A percentile compares a stretch with the other conserved stretches of the same genome.
Evolutionary conservation across 148 eudicot species (phyloP).

Genomic region (Simmondsia chinensis): DNA sequence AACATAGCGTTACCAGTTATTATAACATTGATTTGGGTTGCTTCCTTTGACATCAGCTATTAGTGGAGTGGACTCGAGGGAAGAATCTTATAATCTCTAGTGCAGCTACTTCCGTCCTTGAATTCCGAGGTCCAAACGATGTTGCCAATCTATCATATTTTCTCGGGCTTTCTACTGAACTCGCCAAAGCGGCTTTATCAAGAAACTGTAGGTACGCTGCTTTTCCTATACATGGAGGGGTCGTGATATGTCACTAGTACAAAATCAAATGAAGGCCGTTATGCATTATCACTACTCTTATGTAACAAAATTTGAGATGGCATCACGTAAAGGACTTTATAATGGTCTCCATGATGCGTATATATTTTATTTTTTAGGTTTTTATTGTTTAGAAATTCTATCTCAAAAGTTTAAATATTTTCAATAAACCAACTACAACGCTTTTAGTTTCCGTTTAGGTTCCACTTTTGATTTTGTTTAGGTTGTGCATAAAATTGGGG

Average conservation of each 20-base stretch:
- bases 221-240: neutral
- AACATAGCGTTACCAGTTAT: neutral
- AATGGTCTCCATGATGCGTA: no score
- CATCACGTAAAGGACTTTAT: no score
- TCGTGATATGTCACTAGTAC: neutral
- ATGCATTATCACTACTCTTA: no score
- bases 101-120: slow-evolving; percentile 72
- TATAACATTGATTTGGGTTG: neutral
- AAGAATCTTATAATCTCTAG: slow-evolving; percentile 74
- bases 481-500: no score
- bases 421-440: no score
- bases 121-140: slow-evolving; percentile 89
- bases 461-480: no score
- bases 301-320: no score
- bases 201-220: slow-evolving; percentile 72
- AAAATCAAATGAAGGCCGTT: no score
- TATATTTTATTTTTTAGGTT: neutral
- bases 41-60: slow-evolving; percentile 30
- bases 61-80: slow-evolving; percentile 92
- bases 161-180: slow-evolving; percentile 69
- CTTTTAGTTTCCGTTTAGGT: no score
- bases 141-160: slow-evolving; percentile 59
- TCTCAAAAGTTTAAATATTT: no score
- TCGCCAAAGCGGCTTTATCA: slow-evolving; percentile 78
- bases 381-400: no score